Evolutionary conservation across 768 basidiomycete genomes (phyloP).

Genomic region (Mycena pura): DNA sequence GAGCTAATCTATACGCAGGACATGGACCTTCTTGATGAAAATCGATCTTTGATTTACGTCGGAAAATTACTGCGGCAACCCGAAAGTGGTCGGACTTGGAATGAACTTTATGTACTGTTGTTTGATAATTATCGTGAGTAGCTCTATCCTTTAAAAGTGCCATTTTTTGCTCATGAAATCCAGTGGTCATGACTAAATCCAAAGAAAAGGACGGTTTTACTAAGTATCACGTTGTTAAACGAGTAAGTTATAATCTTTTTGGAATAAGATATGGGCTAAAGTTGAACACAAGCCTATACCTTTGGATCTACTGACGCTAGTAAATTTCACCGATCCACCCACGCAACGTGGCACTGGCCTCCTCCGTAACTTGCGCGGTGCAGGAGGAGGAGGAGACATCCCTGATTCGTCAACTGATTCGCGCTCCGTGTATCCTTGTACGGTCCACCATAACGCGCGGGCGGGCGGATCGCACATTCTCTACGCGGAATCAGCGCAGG

Average conservation of each 20-base stretch:
- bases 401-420: slow-evolving; percentile 63
- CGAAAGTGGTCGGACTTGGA: slow-evolving; percentile 88
- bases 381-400: slow-evolving; percentile 40
- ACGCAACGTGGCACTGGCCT: slow-evolving; percentile 78
- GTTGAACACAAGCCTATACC: slow-evolving; percentile 78
- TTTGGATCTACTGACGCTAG: slow-evolving; percentile 85
- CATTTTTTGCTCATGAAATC: neutral
- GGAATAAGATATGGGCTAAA: slow-evolving; percentile 4
- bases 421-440: slow-evolving; percentile 85
- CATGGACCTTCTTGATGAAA: slow-evolving; percentile 87
- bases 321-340: slow-evolving; percentile 81
- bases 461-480: slow-evolving; percentile 86
- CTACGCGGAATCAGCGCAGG: slow-evolving; percentile 82
- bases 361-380: slow-evolving; percentile 64
- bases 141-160: neutral
- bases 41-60: slow-evolving; percentile 82
- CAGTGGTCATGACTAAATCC: slow-evolving; percentile 90
- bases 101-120: slow-evolving; percentile 85
- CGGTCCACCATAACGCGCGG: slow-evolving; percentile 87
- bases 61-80: slow-evolving; percentile 87
- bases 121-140: slow-evolving; percentile 95
- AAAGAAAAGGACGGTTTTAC: slow-evolving; percentile 78
- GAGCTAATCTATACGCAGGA: slow-evolving; percentile 50
- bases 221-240: slow-evolving; percentile 81
- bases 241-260: slow-evolving; percentile 54